Conservation (phyloP, 2,329 filamentous ascomycete species). For the Exophiala viscosa region DNA sequence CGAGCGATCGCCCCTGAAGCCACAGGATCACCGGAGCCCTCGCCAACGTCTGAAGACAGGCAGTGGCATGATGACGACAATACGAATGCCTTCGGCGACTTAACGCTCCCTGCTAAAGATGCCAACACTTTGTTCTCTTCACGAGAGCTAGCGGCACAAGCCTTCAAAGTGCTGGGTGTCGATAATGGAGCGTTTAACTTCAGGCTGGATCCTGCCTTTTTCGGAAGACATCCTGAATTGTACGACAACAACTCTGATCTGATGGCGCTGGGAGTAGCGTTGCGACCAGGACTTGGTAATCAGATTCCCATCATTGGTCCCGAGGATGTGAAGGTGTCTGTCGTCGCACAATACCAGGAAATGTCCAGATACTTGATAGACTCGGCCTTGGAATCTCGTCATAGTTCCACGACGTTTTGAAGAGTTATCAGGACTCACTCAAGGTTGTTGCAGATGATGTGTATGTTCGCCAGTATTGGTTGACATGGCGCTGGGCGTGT, state of each 20-base stretch:
- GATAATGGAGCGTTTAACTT: slow-evolving; percentile 9
- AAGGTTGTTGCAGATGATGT: too few relatives aligned
- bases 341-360: too few relatives aligned
- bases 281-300: too few relatives aligned
- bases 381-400: too few relatives aligned
- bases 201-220: slow-evolving; percentile 11
- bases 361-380: too few relatives aligned
- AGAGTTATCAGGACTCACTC: too few relatives aligned
- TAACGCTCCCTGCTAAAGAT: slow-evolving; percentile 4
- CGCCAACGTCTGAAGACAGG: neutral
- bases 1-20: slow-evolving; percentile 13
- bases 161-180: slow-evolving; percentile 16
- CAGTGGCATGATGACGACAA: neutral
- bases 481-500: too few relatives aligned
- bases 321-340: too few relatives aligned
- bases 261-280: slow-evolving; percentile 8
- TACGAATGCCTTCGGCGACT: neutral
- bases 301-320: too few relatives aligned
- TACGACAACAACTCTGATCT: slow-evolving; percentile 1
- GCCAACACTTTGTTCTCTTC: slow-evolving; percentile 6
- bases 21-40: neutral
- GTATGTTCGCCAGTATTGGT: too few relatives aligned
- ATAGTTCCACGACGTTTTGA: too few relatives aligned
- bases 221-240: slow-evolving; percentile 14
- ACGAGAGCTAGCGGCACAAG: slow-evolving; percentile 4